phyloP scores from a whole-genome alignment of 305 asterid species.

The Solanum aculeatissimum region DNA sequence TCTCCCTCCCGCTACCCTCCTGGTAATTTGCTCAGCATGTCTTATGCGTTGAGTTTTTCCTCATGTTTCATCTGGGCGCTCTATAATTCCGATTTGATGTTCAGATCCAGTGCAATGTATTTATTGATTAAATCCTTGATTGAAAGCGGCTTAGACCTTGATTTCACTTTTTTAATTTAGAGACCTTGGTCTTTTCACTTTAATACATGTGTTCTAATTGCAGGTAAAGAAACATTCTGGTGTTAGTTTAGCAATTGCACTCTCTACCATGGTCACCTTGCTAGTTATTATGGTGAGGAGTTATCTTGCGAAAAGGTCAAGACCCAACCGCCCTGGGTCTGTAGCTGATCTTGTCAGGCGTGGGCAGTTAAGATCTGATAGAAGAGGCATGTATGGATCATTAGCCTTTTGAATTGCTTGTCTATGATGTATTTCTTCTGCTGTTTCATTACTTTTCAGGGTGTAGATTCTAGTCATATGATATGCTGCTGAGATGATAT shows the following conservation, averaged over 20 bases:
- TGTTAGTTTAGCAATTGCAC: constrained; percentile 41
- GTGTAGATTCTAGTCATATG: neutral
- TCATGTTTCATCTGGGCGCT: neutral
- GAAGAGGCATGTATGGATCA: constrained; percentile 99
- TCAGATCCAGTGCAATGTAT: neutral
- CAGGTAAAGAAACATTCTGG: constrained; percentile 50
- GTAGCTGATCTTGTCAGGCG: constrained; percentile 96
- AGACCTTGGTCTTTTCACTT: neutral
- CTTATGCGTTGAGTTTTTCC: neutral
- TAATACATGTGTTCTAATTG: neutral
- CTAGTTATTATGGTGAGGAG: constrained; percentile 41
- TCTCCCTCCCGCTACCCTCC: constrained; percentile 33
- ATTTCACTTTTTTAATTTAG: neutral
- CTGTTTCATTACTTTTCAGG: neutral
- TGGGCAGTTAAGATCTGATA: constrained; percentile 94
- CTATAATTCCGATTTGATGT: neutral
- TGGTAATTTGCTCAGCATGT: constrained; percentile 25
- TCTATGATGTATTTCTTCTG: neutral
- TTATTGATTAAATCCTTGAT: neutral
- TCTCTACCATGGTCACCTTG: constrained; percentile 45
- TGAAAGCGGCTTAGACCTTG: neutral
- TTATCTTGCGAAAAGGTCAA: constrained; percentile 36
- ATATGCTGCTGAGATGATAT: neutral
- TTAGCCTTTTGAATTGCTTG: neutral
- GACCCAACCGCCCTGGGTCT: constrained; percentile 53